A percentile compares a stretch with the other conserved stretches of the same genome.
phyloP scores from a whole-genome alignment of 2,329 filamentous ascomycete genomes.

The Drechslerella coelobrocha region DNA sequence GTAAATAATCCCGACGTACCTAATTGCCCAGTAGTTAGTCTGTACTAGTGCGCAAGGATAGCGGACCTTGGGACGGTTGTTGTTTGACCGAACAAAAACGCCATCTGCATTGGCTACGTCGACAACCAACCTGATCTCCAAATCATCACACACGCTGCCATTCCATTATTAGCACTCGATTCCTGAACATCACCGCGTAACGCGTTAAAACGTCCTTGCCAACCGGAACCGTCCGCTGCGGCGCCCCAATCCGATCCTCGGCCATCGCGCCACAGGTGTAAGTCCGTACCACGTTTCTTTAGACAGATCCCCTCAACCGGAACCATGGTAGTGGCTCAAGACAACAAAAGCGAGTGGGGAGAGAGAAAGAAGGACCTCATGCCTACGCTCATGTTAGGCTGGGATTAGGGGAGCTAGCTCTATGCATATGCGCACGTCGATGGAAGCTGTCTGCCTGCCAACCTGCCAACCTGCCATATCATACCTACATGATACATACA shows the following conservation, averaged over 20 bases:
- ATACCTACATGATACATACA: slow-evolving; percentile 5
- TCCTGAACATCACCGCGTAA: neutral
- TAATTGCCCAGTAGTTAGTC: too few species aligned
- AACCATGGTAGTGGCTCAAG: neutral
- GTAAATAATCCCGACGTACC: too few species aligned
- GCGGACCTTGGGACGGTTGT: too few species aligned
- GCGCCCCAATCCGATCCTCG: neutral
- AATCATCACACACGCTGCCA: neutral
- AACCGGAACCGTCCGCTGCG: neutral
- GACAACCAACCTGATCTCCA: neutral
- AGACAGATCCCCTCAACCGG: neutral
- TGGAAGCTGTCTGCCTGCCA: neutral
- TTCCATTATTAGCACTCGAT: neutral
- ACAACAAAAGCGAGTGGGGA: neutral
- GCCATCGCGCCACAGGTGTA: neutral
- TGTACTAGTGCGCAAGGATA: too few species aligned
- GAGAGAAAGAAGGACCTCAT: neutral
- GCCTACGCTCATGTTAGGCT: neutral
- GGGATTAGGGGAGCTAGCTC: neutral
- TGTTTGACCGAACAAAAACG: neutral
- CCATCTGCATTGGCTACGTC: neutral
- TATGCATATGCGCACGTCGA: neutral
- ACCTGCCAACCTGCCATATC: neutral
- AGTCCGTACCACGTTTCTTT: neutral
- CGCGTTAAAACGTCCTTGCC: neutral